phyloP scores from a whole-genome alignment of 2,329 filamentous ascomycete species.

The Fusarium haematococcum region DNA sequence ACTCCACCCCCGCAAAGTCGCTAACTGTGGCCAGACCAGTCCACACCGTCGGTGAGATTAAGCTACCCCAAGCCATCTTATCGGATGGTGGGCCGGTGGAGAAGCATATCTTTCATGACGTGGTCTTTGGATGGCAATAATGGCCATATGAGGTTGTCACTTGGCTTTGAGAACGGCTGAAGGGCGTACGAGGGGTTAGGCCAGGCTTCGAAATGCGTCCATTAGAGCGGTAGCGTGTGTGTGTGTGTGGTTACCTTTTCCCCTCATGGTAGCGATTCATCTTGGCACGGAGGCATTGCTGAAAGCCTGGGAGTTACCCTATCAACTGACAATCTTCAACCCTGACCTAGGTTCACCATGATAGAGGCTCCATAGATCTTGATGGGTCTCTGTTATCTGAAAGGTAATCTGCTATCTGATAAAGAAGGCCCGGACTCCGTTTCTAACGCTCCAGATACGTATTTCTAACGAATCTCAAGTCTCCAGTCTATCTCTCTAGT shows the following conservation, averaged over 20 bases:
- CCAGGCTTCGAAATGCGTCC: not conserved
- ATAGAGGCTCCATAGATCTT: not conserved
- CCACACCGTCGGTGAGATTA: slow-evolving; percentile 1
- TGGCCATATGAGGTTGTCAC: not conserved
- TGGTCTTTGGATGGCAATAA: not conserved
- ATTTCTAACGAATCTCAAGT: not conserved
- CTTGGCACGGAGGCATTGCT: not conserved
- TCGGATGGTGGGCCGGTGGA: slow-evolving; percentile 3
- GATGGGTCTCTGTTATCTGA: not conserved
- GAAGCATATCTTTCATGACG: not conserved
- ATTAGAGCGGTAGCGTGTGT: not conserved
- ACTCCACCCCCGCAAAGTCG: slow-evolving; percentile 18
- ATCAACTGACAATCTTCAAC: not conserved
- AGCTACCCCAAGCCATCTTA: not conserved
- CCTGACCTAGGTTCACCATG: not conserved
- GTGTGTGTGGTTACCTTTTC: not conserved
- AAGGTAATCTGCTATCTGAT: not conserved
- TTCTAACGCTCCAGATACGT: not conserved
- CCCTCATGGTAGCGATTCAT: not conserved
- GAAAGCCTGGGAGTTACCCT: not conserved
- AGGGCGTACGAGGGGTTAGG: not conserved
- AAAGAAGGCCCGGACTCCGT: not conserved
- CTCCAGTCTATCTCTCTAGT: not conserved
- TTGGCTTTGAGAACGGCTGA: not conserved
- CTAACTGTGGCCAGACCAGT: slow-evolving; percentile 1